These are phyloP conservation scores for Coniochaeta sp. DNA, from an alignment of 2,329 filamentous ascomycete genomes.

Conservation along the genomic window DNA sequence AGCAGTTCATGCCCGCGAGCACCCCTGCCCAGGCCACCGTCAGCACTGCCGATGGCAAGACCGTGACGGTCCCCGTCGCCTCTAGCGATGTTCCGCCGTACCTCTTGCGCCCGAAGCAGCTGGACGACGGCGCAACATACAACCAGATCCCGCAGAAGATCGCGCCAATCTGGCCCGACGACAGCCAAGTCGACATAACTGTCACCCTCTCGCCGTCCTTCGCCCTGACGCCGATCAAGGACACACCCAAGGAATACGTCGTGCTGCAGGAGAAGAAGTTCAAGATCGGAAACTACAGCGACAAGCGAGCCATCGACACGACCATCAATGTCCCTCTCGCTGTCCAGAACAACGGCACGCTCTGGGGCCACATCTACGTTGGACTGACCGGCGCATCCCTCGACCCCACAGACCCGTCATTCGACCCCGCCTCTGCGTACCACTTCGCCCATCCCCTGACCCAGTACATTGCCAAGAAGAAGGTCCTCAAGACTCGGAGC, in stretches of 20 bases:
- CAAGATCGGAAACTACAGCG: constrained; percentile 68
- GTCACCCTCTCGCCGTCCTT: constrained; percentile 77
- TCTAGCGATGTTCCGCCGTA: constrained; percentile 55
- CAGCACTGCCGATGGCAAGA: constrained; percentile 43
- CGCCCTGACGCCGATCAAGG: constrained; percentile 58
- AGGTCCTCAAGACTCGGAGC: constrained; percentile 78
- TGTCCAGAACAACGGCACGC: constrained; percentile 85
- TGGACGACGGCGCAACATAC: constrained; percentile 55
- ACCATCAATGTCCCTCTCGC: constrained; percentile 68
- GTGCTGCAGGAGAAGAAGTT: constrained; percentile 78
- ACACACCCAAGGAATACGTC: constrained; percentile 57
- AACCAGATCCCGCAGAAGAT: constrained; percentile 61
- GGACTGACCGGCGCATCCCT: constrained; percentile 67
- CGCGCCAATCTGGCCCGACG: constrained; percentile 79
- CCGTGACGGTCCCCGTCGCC: constrained; percentile 45
- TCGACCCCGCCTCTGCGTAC: constrained; percentile 69
- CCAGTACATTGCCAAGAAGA: constrained; percentile 87
- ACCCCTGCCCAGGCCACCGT: constrained; percentile 38
- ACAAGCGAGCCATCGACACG: constrained; percentile 70
- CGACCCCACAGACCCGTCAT: constrained; percentile 66
- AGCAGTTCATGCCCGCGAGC: constrained; percentile 39
- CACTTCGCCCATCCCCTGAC: constrained; percentile 82
- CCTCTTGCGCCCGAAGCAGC: constrained; percentile 50
- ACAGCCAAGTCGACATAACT: constrained; percentile 72
- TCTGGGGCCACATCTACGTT: constrained; percentile 92